phyloP scores from a whole-genome alignment of 768 basidiomycete species.

The Psilocybe subaeruginosa region DNA sequence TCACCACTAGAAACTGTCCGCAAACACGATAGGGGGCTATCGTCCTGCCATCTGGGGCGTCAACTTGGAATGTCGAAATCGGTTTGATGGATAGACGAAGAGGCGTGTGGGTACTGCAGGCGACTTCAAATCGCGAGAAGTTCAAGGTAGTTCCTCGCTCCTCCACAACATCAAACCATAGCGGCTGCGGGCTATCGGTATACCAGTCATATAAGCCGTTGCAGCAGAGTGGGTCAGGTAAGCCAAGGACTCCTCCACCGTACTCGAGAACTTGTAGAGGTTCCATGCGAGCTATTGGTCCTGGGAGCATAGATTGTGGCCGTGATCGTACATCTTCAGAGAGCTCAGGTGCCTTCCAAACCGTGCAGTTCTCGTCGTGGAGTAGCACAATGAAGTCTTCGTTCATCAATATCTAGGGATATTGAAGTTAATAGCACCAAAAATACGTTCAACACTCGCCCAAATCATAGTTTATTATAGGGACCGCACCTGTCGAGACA shows the following conservation, averaged over 20 bases:
- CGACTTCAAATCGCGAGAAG: constrained; percentile 1
- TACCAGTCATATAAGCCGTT: constrained; percentile 19
- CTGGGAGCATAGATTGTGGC: neutral
- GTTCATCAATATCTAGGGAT: constrained; percentile 16
- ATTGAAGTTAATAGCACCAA: neutral
- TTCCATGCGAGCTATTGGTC: neutral
- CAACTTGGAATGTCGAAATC: neutral
- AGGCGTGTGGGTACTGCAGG: neutral
- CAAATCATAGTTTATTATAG: neutral
- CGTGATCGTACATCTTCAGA: neutral
- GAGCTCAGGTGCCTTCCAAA: constrained; percentile 16
- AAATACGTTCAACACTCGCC: neutral
- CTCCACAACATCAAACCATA: constrained; percentile 14
- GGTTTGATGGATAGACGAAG: neutral
- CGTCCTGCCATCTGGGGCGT: neutral
- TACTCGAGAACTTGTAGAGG: neutral
- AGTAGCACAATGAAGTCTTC: constrained; percentile 12
- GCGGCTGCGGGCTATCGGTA: constrained; percentile 19
- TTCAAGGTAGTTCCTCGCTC: neutral
- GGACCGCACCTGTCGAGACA: constrained; percentile 11
- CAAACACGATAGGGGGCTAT: constrained; percentile 13
- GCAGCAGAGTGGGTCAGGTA: neutral
- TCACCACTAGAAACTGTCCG: constrained; percentile 1
- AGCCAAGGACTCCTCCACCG: neutral
- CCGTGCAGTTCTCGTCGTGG: neutral